Base-by-base conservation (phyloP, 2,329 filamentous ascomycete genomes). In the Xenoacremonium recifei region DNA sequence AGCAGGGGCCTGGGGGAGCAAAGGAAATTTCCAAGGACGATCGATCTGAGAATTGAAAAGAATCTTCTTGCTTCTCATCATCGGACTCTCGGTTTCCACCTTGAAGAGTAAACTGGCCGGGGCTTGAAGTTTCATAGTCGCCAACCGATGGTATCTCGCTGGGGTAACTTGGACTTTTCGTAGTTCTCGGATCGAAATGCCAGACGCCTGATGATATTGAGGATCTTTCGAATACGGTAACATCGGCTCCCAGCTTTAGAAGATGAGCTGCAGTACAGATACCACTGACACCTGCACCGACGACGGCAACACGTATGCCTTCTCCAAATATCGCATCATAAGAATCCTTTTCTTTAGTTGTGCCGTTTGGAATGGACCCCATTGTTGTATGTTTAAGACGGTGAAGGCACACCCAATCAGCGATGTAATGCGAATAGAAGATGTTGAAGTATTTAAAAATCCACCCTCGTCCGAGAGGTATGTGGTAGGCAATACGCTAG, bases 1-100 rank as follows among this genome's bases (percentile, higher is more conserved):
- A 65, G 75, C 78, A 69, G 72, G 89, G 66, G 1, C 62, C 63
- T 0, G 60, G 63, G 19, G 42, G 51, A 1, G 55, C 50, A 31
- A 58, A 58, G 1, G 51, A 35, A 5, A 48, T 37, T 12, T 47
- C 33, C 1, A 50, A 33, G 13, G 23, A 21, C 2, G 49, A 19
- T 0, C 16, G 10, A 5, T 54, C 30, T 3, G 35, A 9, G 0
- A 2, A 19, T 0, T 44, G 30, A 1, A 53, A 46, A 3, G 44
- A 44, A 21, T 50, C 42, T 0, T 2, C 1, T 13, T n/a, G 2
- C 1, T 37, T 4, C 12, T 6, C 16, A 1, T 32, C 25, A 5
- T 33, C 33, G 0, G 4, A 13, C 3, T 40, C 39, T 1, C 6
- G 5, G 0, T 37, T 15, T 9, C 9, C 1, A 3, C 11, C 7